Conservation (phyloP, 768 basidiomycete species). For the Boletellus ananas region DNA sequence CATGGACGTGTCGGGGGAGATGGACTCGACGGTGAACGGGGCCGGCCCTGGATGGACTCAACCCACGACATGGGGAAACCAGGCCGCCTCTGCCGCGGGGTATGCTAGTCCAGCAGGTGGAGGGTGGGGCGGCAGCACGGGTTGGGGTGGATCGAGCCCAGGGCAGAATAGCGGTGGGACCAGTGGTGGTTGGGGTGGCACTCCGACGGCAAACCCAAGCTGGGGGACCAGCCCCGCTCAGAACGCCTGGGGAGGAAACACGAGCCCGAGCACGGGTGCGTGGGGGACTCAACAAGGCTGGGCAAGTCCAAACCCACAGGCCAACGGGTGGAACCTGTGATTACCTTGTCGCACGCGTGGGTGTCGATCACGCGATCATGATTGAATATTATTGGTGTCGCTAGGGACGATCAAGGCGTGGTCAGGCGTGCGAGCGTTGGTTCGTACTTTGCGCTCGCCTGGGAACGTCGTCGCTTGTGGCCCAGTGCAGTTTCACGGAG, state of each 20-base stretch:
- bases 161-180: constrained; percentile 22
- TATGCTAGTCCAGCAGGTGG: constrained; percentile 30
- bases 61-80: constrained; percentile 25
- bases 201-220: constrained; percentile 25
- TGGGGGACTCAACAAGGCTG: constrained; percentile 42
- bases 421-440: neutral
- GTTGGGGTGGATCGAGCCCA: constrained; percentile 21
- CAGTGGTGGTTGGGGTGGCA: constrained; percentile 17
- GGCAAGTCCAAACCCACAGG: constrained; percentile 46
- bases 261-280: constrained; percentile 27
- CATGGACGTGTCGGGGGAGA: constrained; percentile 44
- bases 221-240: constrained; percentile 34
- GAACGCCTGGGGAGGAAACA: constrained; percentile 36
- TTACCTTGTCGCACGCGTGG: no score
- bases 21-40: constrained; percentile 31
- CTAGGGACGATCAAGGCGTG: neutral
- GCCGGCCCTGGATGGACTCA: constrained; percentile 19
- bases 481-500: no score
- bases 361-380: no score
- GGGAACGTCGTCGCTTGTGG: neutral
- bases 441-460: no score
- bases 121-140: constrained; percentile 29
- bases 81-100: constrained; percentile 30
- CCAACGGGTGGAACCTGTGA: constrained; percentile 53
- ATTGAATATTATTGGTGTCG: neutral